phyloP scores from a whole-genome alignment of 2,329 filamentous ascomycete species.

The Sclerotiophoma versabilis region DNA sequence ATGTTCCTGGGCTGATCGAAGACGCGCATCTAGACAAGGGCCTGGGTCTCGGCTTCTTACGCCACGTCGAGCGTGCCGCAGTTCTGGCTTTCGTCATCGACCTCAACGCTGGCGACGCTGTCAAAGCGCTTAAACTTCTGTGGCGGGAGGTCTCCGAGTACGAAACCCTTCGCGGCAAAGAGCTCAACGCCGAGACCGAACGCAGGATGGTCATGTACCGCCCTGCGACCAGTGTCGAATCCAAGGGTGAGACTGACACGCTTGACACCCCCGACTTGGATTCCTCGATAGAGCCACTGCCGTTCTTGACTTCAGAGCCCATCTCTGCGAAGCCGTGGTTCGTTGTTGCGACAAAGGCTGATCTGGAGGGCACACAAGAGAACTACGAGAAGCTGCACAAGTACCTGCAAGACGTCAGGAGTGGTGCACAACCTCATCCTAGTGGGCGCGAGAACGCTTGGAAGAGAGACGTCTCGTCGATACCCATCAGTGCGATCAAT shows the following conservation, averaged over 20 bases:
- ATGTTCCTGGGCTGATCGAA: conserved; percentile 93
- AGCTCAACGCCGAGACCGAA: conserved; percentile 69
- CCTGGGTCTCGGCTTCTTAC: conserved; percentile 87
- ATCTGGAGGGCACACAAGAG: conserved; percentile 77
- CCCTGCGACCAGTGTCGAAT: conserved; percentile 26
- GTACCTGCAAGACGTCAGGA: conserved; percentile 73
- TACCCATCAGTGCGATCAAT: conserved; percentile 89
- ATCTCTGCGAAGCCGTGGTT: conserved; percentile 98
- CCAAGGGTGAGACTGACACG: conserved; percentile 27
- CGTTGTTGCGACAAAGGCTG: conserved; percentile 92
- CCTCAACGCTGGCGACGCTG: conserved; percentile 78
- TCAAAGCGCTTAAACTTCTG: conserved; percentile 77
- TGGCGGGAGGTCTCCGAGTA: conserved; percentile 94
- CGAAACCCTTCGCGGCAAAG: conserved; percentile 78
- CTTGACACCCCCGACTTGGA: conserved; percentile 34
- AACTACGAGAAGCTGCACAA: conserved; percentile 74
- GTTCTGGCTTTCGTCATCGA: conserved; percentile 95
- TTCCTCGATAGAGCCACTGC: conserved; percentile 47
- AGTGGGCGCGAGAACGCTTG: conserved; percentile 71
- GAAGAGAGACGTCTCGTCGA: conserved; percentile 64
- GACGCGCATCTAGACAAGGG: conserved; percentile 92
- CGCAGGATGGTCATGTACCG: conserved; percentile 66
- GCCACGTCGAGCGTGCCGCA: conserved; percentile 91
- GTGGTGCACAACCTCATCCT: conserved; percentile 72
- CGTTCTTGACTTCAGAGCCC: conserved; percentile 64